Evolutionary conservation across 768 basidiomycete species (phyloP).

Genomic region (Trametes cingulata): DNA sequence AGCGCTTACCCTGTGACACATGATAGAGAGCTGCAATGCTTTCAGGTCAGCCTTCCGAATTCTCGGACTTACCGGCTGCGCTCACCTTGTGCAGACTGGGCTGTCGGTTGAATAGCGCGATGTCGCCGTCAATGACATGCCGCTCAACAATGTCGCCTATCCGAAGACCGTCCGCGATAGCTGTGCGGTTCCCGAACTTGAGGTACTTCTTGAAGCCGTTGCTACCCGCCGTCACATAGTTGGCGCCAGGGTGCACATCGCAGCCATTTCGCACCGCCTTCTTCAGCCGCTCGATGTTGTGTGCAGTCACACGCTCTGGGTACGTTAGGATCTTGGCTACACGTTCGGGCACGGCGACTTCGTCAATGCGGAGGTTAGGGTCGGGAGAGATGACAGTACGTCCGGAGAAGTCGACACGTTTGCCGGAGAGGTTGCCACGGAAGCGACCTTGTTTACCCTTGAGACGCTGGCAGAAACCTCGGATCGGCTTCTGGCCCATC

Average conservation of each 20-base stretch:
- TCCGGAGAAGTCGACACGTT: slow-evolving; percentile 98
- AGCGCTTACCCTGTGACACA: slow-evolving; percentile 85
- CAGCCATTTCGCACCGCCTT: slow-evolving; percentile 85
- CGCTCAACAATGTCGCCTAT: slow-evolving; percentile 94
- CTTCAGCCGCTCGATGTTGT: slow-evolving; percentile 80
- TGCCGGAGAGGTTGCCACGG: slow-evolving; percentile 96
- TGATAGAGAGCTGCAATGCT: slow-evolving; percentile 79
- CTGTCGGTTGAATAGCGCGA: slow-evolving; percentile 97
- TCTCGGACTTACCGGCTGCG: not conserved
- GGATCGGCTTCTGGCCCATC: slow-evolving; percentile 89
- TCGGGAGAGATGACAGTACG: slow-evolving; percentile 99
- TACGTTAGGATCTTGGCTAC: slow-evolving; percentile 95
- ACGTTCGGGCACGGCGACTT: slow-evolving; percentile 95
- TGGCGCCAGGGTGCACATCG: slow-evolving; percentile 92
- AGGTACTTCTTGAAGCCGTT: slow-evolving; percentile 85
- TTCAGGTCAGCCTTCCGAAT: slow-evolving; percentile 4
- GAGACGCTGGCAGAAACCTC: slow-evolving; percentile 95
- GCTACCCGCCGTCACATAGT: slow-evolving; percentile 83
- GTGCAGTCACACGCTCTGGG: slow-evolving; percentile 89
- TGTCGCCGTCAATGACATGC: slow-evolving; percentile 92
- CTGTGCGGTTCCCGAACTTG: slow-evolving; percentile 79
- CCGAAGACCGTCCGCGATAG: slow-evolving; percentile 78
- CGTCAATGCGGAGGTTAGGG: slow-evolving; percentile 97
- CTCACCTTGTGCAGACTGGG: slow-evolving; percentile 93
- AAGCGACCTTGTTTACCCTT: slow-evolving; percentile 99